Evolutionary conservation across 1,139 yeast genomes (phyloP).

Genomic region (Candida dubliniensis): DNA sequence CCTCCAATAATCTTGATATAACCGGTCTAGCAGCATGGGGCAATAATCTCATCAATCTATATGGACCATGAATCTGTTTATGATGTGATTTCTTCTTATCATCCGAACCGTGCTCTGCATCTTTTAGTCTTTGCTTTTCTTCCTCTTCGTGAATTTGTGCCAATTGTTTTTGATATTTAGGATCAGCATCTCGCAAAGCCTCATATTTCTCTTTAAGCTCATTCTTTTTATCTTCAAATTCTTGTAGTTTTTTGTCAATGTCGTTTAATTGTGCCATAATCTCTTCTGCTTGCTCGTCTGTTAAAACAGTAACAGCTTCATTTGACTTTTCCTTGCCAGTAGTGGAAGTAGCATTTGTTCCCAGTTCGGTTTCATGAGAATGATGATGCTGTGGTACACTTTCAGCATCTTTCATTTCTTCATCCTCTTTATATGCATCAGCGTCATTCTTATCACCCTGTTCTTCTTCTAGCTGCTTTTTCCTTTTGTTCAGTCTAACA

Average conservation of each 20-base stretch:
- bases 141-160: slow-evolving; percentile 15
- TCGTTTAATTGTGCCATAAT: slow-evolving; percentile 33
- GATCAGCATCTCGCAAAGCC: slow-evolving; percentile 17
- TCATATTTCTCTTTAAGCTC: slow-evolving; percentile 36
- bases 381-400: slow-evolving; percentile 2
- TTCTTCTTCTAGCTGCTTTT: slow-evolving; percentile 24
- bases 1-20: slow-evolving; percentile 67
- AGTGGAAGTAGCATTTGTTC: neutral
- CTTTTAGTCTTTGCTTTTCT: slow-evolving; percentile 14
- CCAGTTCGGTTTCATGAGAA: neutral
- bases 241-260: slow-evolving; percentile 41
- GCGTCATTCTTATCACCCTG: slow-evolving; percentile 2
- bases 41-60: slow-evolving; percentile 78
- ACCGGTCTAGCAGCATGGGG: slow-evolving; percentile 86
- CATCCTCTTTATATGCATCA: slow-evolving; percentile 3
- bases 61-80: slow-evolving; percentile 72
- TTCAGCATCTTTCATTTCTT: slow-evolving; percentile 2
- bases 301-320: slow-evolving; percentile 28
- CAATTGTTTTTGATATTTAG: slow-evolving; percentile 11
- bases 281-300: slow-evolving; percentile 36
- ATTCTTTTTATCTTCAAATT: slow-evolving; percentile 36
- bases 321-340: slow-evolving; percentile 7
- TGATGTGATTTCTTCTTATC: slow-evolving; percentile 35
- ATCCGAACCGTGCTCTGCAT: slow-evolving; percentile 12
- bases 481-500: slow-evolving; percentile 45